These are phyloP conservation scores for Microsporum canis DNA, from an alignment of 2,329 filamentous ascomycete species.

Conservation along the genomic window DNA sequence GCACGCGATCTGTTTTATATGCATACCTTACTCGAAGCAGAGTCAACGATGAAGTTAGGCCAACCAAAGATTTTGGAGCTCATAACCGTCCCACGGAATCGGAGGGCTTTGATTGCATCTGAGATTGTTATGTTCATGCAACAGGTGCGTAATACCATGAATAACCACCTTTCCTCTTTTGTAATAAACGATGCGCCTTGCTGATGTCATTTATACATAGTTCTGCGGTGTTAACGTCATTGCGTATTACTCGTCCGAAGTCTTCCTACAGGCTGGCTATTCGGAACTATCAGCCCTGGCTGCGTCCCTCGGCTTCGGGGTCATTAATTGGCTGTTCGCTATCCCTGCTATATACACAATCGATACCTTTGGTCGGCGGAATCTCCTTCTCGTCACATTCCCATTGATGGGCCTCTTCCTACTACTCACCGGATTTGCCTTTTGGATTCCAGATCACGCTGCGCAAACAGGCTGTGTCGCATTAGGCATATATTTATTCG, in stretches of 20 bases:
- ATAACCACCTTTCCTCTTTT: not conserved
- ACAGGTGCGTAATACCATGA: constrained; percentile 33
- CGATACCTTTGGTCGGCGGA: constrained; percentile 55
- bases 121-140: constrained; percentile 59
- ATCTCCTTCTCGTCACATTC: constrained; percentile 53
- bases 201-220: constrained; percentile 15
- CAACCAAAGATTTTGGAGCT: constrained; percentile 46
- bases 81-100: constrained; percentile 50
- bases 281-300: constrained; percentile 41
- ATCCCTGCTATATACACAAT: constrained; percentile 55
- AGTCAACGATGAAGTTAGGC: constrained; percentile 43
- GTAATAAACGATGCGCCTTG: not conserved
- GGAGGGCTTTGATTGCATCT: constrained; percentile 49
- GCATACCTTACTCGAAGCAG: constrained; percentile 48
- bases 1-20: constrained; percentile 38
- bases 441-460: constrained; percentile 36
- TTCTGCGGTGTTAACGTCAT: constrained; percentile 44
- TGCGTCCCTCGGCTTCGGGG: constrained; percentile 49
- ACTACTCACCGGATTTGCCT: constrained; percentile 44
- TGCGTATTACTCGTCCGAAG: constrained; percentile 50
- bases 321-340: constrained; percentile 56
- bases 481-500: constrained; percentile 36
- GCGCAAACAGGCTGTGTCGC: constrained; percentile 34
- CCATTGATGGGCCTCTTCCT: constrained; percentile 49
- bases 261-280: constrained; percentile 46